Evolutionary conservation across 352 stramenopile species (phyloP).

Genomic region (Phytophthora constricta): DNA sequence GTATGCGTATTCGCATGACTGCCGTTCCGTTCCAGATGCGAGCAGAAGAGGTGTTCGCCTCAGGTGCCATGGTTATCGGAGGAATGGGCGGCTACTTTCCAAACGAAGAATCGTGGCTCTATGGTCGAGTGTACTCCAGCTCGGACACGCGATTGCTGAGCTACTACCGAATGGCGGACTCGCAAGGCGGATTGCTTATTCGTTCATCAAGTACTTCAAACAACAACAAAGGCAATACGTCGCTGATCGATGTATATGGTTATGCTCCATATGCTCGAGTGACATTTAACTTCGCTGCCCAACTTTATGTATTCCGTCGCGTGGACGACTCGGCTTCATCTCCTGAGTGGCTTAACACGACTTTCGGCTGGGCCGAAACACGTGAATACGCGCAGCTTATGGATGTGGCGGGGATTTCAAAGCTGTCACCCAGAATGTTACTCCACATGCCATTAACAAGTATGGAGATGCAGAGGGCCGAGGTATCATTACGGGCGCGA

Average conservation of each 20-base stretch:
- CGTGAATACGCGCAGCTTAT: slow-evolving; percentile 74
- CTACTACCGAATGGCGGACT: slow-evolving; percentile 83
- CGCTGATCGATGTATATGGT: slow-evolving; percentile 50
- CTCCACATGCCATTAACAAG: slow-evolving; percentile 70
- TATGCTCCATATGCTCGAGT: slow-evolving; percentile 71
- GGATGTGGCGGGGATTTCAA: slow-evolving; percentile 69
- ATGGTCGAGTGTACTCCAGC: slow-evolving; percentile 71
- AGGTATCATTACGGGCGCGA: slow-evolving; percentile 68
- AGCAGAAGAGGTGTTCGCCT: slow-evolving; percentile 66
- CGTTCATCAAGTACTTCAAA: slow-evolving; percentile 70
- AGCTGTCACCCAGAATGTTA: slow-evolving; percentile 67
- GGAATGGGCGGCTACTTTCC: slow-evolving; percentile 82
- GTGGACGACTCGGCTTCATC: slow-evolving; percentile 59
- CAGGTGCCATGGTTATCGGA: slow-evolving; percentile 52
- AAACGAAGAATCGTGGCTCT: slow-evolving; percentile 62
- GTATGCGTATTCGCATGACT: slow-evolving; percentile 79
- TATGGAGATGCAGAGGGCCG: slow-evolving; percentile 68
- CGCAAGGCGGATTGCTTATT: slow-evolving; percentile 69
- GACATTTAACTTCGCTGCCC: slow-evolving; percentile 77
- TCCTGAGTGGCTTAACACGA: slow-evolving; percentile 71
- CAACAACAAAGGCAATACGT: slow-evolving; percentile 79
- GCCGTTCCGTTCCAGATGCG: slow-evolving; percentile 78
- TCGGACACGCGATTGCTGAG: slow-evolving; percentile 72
- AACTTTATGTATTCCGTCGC: slow-evolving; percentile 78
- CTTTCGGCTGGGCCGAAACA: slow-evolving; percentile 64